Evolutionary conservation across 2,329 filamentous ascomycete species (phyloP).

Genomic region (Sphaerulina populicola): DNA sequence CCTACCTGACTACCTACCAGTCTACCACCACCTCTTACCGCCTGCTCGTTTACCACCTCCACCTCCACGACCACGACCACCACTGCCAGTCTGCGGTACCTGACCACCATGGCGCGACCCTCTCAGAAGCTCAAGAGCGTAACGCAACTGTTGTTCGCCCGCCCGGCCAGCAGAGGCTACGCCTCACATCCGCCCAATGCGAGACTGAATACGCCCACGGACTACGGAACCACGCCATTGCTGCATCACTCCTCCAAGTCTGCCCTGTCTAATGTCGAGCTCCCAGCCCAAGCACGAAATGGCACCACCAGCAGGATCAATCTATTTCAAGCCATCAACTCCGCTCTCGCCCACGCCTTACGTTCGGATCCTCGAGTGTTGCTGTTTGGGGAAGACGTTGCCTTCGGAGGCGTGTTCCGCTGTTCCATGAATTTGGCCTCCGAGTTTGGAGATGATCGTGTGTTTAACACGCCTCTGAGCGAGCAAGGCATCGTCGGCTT

Average conservation of each 20-base stretch:
- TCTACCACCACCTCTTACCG: too few relatives aligned
- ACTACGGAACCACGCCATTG: constrained; percentile 74
- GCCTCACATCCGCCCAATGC: constrained; percentile 45
- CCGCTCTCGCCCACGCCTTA: constrained; percentile 74
- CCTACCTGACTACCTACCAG: too few relatives aligned
- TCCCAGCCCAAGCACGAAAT: constrained; percentile 42
- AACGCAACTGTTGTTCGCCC: not conserved
- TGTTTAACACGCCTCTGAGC: constrained; percentile 92
- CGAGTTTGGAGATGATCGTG: constrained; percentile 75
- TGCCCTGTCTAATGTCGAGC: constrained; percentile 62
- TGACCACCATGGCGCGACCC: not conserved
- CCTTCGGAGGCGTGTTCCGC: constrained; percentile 92
- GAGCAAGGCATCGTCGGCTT: constrained; percentile 95
- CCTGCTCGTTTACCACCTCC: too few relatives aligned
- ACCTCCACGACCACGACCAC: too few relatives aligned
- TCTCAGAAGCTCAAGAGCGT: not conserved
- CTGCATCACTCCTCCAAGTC: constrained; percentile 70
- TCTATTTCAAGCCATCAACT: constrained; percentile 87
- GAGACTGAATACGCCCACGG: constrained; percentile 73
- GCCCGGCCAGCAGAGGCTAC: constrained; percentile 31
- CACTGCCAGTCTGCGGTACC: too few relatives aligned
- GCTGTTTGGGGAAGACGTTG: constrained; percentile 92
- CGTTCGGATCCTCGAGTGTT: constrained; percentile 76
- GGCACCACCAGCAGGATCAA: constrained; percentile 74
- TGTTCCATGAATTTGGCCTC: constrained; percentile 76